A percentile compares a stretch with the other conserved stretches of the same genome.
Conservation (phyloP, 2,329 filamentous ascomycete species). For the Aspergillus thermomutatus region DNA sequence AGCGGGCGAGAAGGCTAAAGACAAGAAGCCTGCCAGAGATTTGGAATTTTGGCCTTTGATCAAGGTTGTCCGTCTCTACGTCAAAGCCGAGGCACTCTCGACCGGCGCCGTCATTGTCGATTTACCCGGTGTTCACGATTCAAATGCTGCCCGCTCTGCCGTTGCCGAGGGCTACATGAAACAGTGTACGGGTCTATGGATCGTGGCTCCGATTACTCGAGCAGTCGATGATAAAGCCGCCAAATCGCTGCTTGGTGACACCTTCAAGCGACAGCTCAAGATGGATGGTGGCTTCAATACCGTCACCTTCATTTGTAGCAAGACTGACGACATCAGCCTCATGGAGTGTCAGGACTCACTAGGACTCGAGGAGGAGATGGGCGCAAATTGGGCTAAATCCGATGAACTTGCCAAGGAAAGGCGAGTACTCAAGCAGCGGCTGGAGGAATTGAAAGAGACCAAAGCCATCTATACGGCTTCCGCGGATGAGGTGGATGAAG, state of each 20-base stretch:
- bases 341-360: constrained; percentile 45
- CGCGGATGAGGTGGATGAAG: background rate
- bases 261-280: constrained; percentile 58
- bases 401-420: background rate
- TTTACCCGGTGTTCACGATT: constrained; percentile 10
- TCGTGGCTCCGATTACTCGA: constrained; percentile 46
- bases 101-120: constrained; percentile 11
- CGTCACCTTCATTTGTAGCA: constrained; percentile 61
- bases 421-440: background rate
- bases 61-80: constrained; percentile 10
- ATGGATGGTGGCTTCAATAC: constrained; percentile 54
- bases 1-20: constrained; percentile 41
- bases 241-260: constrained; percentile 53
- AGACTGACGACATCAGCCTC: constrained; percentile 59
- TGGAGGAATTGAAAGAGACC: background rate
- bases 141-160: constrained; percentile 8
- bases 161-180: constrained; percentile 11
- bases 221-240: constrained; percentile 60
- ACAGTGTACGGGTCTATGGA: constrained; percentile 10
- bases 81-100: constrained; percentile 4
- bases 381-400: background rate
- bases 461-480: background rate
- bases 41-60: constrained; percentile 43
- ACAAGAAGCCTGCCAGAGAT: constrained; percentile 12
- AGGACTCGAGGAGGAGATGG: constrained; percentile 22